Base-by-base conservation (phyloP, 495 filamentous ascomycete species). In the Glonium stellatum region DNA sequence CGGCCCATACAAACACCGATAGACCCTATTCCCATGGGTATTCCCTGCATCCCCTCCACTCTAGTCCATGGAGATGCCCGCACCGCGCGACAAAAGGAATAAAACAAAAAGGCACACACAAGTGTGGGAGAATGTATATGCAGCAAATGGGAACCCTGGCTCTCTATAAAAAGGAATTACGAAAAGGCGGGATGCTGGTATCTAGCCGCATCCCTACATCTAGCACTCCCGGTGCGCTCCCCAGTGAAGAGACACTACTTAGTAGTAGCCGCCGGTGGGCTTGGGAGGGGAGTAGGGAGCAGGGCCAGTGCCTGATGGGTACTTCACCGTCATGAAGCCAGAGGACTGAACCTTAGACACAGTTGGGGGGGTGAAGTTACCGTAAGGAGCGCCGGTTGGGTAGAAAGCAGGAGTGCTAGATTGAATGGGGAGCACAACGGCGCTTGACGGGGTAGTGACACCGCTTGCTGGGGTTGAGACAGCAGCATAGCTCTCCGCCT, bases 321-420 rank as follows among this genome's bases (percentile, higher is more conserved):
- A 10, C 21, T 31, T 51, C 8, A 25, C 6, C 9, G 48, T 51
- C 48, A 51, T 15, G 48, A 51, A 51, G 48, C 48, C 48, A 15
- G 48, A 51, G 12, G 48, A 22, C 21, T 23, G 21, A 4, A 44
- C 39, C 39, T 44, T 44, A 22, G 25, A 51, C 9, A 27, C 48
- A 23, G 21, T 51, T 5, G 48, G 48, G n/a, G n/a, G 3, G 25
- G 48, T 51, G 18, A 18, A 18, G 21, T 51, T 51, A 22, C 48
- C 48, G 19, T 51, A 51, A 1, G 48, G 48, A 15, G 48, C 19
- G 57, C 46, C 34, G 19, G 62, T 25, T 8, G 64, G 60, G 54
- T 63, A 67, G 19, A 60, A 56, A 37, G 52, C 23, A 25, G 36
- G 11, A 51, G 19, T 31, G 25, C 25, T 55, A 10, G 52, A 23